A percentile compares a stretch with the other conserved stretches of the same genome.
Evolutionary conservation across 192 early-diverging fungal species (phyloP).

Genomic region (Coemansia guatemalensis): DNA sequence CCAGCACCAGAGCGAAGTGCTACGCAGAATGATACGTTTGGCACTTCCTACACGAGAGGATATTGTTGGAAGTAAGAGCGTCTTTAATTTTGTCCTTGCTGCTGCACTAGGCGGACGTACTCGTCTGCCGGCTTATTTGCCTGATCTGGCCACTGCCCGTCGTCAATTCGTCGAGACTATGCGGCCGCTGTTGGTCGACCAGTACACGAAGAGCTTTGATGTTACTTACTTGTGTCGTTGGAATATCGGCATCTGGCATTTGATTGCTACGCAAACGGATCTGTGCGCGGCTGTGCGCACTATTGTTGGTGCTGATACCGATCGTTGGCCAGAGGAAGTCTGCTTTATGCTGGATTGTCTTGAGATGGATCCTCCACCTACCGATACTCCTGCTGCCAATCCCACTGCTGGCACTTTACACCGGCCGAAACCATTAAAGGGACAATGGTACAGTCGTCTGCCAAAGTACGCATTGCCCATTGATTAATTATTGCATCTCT

Average conservation of each 20-base stretch:
- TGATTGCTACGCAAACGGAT: constrained; percentile 35
- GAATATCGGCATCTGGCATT: constrained; percentile 41
- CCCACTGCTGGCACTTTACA: background rate
- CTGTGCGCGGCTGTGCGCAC: constrained; percentile 26
- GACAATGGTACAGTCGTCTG: constrained; percentile 39
- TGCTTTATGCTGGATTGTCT: constrained; percentile 39
- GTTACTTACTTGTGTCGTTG: constrained; percentile 40
- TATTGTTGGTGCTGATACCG: constrained; percentile 44
- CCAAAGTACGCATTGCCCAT: constrained; percentile 27
- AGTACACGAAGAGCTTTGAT: constrained; percentile 32
- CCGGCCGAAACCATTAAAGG: background rate
- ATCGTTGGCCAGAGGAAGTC: constrained; percentile 42
- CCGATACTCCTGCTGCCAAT: background rate
- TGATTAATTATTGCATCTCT: too few relatives aligned
- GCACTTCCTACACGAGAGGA: constrained; percentile 42
- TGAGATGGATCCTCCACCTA: constrained; percentile 17
- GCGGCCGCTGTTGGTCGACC: constrained; percentile 22
- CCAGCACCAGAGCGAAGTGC: background rate
- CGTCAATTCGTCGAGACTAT: constrained; percentile 21
- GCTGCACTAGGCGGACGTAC: constrained; percentile 16
- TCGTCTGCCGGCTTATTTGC: constrained; percentile 37
- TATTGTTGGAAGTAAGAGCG: constrained; percentile 36
- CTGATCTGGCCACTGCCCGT: constrained; percentile 35
- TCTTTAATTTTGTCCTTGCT: constrained; percentile 34
- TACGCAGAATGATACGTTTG: constrained; percentile 26